Evolutionary conservation across 225 moss, liverwort and hornwort species (phyloP), one percentile per base, ranked within the genome.

Genomic region (Polytrichum formosum): DNA sequence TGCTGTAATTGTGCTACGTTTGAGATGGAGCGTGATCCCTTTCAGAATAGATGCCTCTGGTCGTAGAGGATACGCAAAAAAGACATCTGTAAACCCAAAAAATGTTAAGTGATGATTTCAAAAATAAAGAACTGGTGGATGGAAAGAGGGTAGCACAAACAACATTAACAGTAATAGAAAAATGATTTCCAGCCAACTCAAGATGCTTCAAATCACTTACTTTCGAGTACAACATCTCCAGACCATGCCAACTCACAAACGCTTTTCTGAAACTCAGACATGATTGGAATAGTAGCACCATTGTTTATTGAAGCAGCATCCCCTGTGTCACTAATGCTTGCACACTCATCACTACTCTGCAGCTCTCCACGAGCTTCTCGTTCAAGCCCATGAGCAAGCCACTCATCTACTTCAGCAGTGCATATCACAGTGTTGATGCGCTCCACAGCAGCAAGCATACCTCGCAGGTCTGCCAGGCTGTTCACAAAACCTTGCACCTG

Each of bases 401-500:
- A 92, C 79, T 91, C 94, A 20, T 98, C 98, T 26, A 98, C 90
- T 84, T 91, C 88, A 5, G 88, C 83, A 28, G 80, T 80, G 72
- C 88, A 92, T 28, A 98, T 83, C 55, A 98, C 74, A 28, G 67
- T 67, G 80, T 98, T 98, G 56, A 98, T 83, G 10, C 98, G 88
- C 55, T 90, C 90, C 4, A 90, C 85, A 72, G 94, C 92, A 67
- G 92, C 67, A 56, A 94, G 75, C 72, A 80, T 87, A 73, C 84
- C 92, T 68, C 94, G 89, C 55, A 98, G 76, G 79, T 98, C 98
- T 67, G 98, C 98, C n/a, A 98, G 56, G 1, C 90, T 88, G 56
- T 98, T 98, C 54, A 98, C 98, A 78, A 98, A 70, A 53, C 98
- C 98, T 90, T 98, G 98, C 78, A 98, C 94, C 93, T 96, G 89